Evolutionary conservation across 768 basidiomycete species (phyloP).

Genomic region (Kwoniella sp.): DNA sequence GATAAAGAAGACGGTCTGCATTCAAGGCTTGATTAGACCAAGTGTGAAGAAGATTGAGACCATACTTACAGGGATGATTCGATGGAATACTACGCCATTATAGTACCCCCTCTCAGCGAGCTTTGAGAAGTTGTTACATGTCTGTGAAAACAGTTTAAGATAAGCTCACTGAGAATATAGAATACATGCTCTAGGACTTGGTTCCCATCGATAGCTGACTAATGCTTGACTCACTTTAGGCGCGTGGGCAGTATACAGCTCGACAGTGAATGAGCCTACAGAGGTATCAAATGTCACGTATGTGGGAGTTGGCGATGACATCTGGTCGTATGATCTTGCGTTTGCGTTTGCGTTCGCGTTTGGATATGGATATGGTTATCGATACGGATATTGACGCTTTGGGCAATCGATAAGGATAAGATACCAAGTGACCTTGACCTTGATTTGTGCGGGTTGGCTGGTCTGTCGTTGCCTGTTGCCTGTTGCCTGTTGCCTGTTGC

Average conservation of each 20-base stretch:
- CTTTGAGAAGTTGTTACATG: conserved; percentile 92
- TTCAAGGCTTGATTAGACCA: too few relatives aligned
- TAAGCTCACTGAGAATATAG: too few relatives aligned
- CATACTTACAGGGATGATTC: conserved; percentile 74
- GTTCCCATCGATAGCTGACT: neutral
- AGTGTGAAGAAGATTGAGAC: too few relatives aligned
- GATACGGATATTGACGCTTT: neutral
- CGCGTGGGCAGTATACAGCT: conserved; percentile 91
- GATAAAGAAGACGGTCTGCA: too few relatives aligned
- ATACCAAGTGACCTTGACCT: too few relatives aligned
- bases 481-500: too few relatives aligned
- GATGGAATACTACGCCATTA: conserved; percentile 84
- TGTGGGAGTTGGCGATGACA: conserved; percentile 27
- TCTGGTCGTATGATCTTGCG: conserved; percentile 3
- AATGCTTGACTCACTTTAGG: conserved; percentile 62
- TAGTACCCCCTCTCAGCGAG: conserved; percentile 91
- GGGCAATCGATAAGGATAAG: too few relatives aligned
- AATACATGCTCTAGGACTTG: neutral
- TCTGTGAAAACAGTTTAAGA: conserved; percentile 59
- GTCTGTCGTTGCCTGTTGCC: too few relatives aligned
- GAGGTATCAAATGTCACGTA: conserved; percentile 55
- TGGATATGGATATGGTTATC: neutral
- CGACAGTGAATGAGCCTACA: conserved; percentile 66
- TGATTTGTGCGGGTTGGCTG: too few relatives aligned
- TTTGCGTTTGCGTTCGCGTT: too few relatives aligned